phyloP scores from a whole-genome alignment of 768 basidiomycete species.

The Agrocybe praecox region DNA sequence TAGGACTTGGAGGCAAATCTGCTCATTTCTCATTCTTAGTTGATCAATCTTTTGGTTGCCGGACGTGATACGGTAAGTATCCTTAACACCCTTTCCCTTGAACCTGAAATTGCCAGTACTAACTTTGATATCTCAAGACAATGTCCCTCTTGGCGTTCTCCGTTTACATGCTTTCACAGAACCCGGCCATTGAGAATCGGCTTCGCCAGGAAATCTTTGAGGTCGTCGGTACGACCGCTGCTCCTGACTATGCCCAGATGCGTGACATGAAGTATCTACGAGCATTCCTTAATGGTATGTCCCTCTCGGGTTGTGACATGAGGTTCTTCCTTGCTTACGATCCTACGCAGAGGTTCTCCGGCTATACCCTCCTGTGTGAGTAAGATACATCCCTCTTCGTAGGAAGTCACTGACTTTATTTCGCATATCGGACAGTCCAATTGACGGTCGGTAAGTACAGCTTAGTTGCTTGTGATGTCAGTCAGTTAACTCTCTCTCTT shows the following conservation, averaged over 20 bases:
- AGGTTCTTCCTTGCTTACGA: background rate
- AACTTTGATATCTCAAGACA: conserved; percentile 25
- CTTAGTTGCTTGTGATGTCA: too few species aligned
- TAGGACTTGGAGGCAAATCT: too few species aligned
- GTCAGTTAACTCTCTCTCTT: too few species aligned
- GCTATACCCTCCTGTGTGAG: conserved; percentile 37
- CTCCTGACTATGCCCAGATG: conserved; percentile 46
- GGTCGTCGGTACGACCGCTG: conserved; percentile 33
- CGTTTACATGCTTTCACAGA: conserved; percentile 43
- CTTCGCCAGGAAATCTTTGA: conserved; percentile 42
- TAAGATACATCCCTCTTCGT: background rate
- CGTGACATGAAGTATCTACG: conserved; percentile 43
- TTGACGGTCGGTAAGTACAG: background rate
- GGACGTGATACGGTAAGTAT: conserved; percentile 54
- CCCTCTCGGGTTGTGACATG: background rate
- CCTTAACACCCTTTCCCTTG: background rate
- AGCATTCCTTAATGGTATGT: conserved; percentile 33
- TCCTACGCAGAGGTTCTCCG: conserved; percentile 39
- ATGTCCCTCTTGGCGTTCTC: conserved; percentile 41
- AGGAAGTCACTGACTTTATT: background rate
- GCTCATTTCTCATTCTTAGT: conserved; percentile 9
- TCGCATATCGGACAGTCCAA: background rate
- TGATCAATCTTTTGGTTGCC: conserved; percentile 57
- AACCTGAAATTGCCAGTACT: background rate
- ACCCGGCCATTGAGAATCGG: conserved; percentile 37